Conservation (phyloP, 2,329 filamentous ascomycete genomes). For the Aspergillus brunneoviolaceus region DNA sequence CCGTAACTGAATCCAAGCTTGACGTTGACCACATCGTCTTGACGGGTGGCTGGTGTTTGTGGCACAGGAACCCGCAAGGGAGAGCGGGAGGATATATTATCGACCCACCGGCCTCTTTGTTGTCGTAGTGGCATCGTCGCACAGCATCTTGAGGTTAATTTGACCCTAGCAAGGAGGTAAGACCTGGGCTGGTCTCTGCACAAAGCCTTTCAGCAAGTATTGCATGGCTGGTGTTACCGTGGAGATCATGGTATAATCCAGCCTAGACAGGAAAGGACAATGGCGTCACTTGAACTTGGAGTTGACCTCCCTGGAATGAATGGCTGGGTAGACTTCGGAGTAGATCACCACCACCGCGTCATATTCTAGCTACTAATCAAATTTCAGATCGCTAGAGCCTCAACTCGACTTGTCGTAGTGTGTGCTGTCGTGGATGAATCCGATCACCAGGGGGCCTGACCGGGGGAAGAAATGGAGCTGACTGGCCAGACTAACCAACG, state of each 20-base stretch:
- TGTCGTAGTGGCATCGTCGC: background rate
- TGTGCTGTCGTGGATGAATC: background rate
- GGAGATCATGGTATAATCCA: background rate
- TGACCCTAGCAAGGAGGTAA: background rate
- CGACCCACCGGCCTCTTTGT: background rate
- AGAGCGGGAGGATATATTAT: background rate
- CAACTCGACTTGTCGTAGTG: too few species aligned
- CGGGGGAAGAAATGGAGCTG: background rate
- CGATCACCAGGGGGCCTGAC: background rate
- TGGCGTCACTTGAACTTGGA: background rate
- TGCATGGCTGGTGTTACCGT: constrained; percentile 6
- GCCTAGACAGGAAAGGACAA: background rate
- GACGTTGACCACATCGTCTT: too few species aligned
- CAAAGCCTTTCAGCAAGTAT: background rate
- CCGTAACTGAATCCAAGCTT: too few species aligned
- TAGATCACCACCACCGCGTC: background rate
- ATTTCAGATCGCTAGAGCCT: too few species aligned
- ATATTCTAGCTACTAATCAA: too few species aligned
- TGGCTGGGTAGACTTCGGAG: background rate
- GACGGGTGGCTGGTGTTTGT: background rate
- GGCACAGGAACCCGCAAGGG: background rate
- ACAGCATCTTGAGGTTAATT: background rate
- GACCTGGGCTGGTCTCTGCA: background rate
- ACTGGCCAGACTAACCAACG: background rate
- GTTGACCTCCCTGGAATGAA: background rate